Evolutionary conservation across 768 basidiomycete genomes (phyloP), one percentile per base, ranked within the genome.

Genomic region (Hysterangium stoloniferum): DNA sequence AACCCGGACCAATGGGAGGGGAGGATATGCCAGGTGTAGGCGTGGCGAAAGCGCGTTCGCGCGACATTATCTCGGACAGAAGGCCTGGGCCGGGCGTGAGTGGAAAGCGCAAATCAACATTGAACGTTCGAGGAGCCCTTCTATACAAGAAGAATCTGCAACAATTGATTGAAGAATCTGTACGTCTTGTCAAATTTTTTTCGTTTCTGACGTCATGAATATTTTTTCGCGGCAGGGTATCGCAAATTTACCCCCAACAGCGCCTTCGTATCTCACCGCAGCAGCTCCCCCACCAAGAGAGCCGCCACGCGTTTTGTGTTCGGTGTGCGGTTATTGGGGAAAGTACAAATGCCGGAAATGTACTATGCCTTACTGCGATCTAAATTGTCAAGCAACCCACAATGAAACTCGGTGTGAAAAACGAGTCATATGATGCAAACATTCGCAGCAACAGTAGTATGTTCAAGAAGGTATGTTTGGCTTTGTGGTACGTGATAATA

Each of bases 301-400:
- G 52, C 86, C 89, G 5, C 76, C 82, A 6, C 79, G 86, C 35
- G 67, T 79, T 56, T 60, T 92, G 12, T 93, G 90, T 61, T 80
- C 86, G n/a, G 84, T 91, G 22, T 92, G 90, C 57, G 87, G 90
- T 2, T 91, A 86, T 63, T 85, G 78, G 77, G 88, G 86, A 5
- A 70, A 71, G 4, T 92, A 93, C 61, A 82, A 76, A 49, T 93
- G 90, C 68, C 77, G 75, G 54, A 78, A 76, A 57, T 92, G 90
- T 65, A 79, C 80, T 0, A 72, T 88, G 72, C 71, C 81, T 1
- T 91, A 82, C 56, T 92, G 90, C 56, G 82, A 83, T 62, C 66
- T 72, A 35, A 79, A 78, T 49, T 93, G 90, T 59, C 78, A 83
- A 59, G 68, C 69, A 17, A 78, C 86, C 3, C 90, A 93, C 57